Evolutionary conservation across 2,329 filamentous ascomycete genomes (phyloP).

Genomic region (Diaporthe sp.): DNA sequence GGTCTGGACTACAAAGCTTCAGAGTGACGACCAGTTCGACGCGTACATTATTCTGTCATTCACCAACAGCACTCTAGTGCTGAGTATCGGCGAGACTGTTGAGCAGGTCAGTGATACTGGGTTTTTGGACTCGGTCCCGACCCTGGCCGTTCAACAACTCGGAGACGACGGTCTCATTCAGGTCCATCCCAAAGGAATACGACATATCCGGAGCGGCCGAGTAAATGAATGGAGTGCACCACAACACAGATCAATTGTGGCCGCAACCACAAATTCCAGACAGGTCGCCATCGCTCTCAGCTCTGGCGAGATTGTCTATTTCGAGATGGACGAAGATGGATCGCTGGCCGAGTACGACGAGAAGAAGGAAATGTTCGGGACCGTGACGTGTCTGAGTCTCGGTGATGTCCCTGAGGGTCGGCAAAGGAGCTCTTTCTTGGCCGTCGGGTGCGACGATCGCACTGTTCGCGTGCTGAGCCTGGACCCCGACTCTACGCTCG

Average conservation of each 20-base stretch:
- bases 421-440: constrained; percentile 89
- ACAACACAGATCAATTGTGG: constrained; percentile 94
- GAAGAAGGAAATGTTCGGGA: constrained; percentile 94
- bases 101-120: constrained; percentile 96
- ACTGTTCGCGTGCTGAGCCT: constrained; percentile 94
- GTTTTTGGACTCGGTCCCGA: constrained; percentile 89
- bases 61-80: constrained; percentile 87
- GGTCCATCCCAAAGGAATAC: constrained; percentile 95
- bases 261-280: constrained; percentile 91
- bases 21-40: constrained; percentile 85
- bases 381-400: constrained; percentile 93
- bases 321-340: constrained; percentile 95
- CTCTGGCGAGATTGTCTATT: constrained; percentile 97
- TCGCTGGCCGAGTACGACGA: constrained; percentile 94
- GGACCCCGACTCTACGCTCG: constrained; percentile 89
- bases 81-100: constrained; percentile 96
- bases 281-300: constrained; percentile 95
- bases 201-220: constrained; percentile 83
- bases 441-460: constrained; percentile 96
- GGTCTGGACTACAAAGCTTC: constrained; percentile 95
- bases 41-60: constrained; percentile 97
- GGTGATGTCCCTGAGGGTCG: constrained; percentile 93
- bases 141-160: constrained; percentile 92
- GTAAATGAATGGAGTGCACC: constrained; percentile 96
- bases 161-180: constrained; percentile 94